Evolutionary conservation across 768 basidiomycete genomes (phyloP), one percentile per base, ranked within the genome.

Genomic region (Mycena haematopus): DNA sequence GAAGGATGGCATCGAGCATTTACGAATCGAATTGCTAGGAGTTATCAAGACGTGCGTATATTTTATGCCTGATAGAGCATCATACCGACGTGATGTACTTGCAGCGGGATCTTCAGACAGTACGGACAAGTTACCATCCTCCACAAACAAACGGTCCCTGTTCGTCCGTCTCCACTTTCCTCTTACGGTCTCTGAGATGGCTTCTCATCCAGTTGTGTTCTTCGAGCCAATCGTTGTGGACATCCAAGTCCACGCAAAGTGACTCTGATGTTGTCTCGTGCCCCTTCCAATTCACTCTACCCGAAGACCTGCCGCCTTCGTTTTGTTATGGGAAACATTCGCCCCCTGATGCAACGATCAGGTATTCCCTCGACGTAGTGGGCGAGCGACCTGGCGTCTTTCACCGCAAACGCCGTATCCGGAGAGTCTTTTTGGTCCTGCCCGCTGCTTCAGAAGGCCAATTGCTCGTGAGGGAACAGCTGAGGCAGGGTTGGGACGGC

Each of bases 241-340:
- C 19, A 19, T 15, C 36, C 24, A 15, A 14, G 14, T 25, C 24
- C 11, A 9, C n/a, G n/a, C 33, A 22, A 22, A 27, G 24, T 7
- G 27, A 11, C 40, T n/a, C 53, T 19, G 40, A 54, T 27, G 40
- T 42, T 19, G 25, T 44, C 27, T 54, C 53, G 11, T 31, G 3
- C 11, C 62, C 62, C n/a, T 63, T 63, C n/a, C 57, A n/a, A 33
- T 63, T 63, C 36, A 47, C 27, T 21, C 38, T 63, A 1, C 62
- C 62, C 13, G 46, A 44, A 10, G 38, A 42, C 50, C n/a, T 59
- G 0, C 62, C 52, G 52, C 62, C 62, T 1, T 58, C 62, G 17
- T 63, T 63, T 19, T 25, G 50, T n/a, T 58, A 40, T 46, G 13
- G 22, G 17, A 42, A 25, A 19, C 11, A 52, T 22, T 29, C 22